A percentile compares a stretch with the other conserved stretches of the same genome.
Evolutionary conservation across 129 eudicot species (phyloP).

Genomic region (Flaveria ramosissima): DNA sequence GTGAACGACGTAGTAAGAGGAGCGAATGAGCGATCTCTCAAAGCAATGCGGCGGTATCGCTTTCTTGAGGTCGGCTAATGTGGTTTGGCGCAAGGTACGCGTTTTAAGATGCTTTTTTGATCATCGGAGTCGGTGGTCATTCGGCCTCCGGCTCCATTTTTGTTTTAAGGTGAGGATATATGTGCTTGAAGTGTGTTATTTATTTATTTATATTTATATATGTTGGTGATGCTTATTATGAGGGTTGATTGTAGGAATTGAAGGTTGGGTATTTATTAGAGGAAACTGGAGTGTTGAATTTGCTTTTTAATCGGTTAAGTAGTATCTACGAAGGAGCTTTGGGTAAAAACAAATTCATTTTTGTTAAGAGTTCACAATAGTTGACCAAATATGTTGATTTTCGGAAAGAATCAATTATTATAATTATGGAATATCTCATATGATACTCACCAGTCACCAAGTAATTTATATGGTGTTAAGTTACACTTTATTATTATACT

Average conservation of each 20-base stretch:
- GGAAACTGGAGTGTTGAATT: not conserved
- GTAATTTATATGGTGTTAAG: too few relatives aligned
- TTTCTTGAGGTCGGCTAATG: constrained; percentile 32
- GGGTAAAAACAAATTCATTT: not conserved
- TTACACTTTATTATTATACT: too few relatives aligned
- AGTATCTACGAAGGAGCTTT: too few relatives aligned
- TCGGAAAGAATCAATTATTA: too few relatives aligned
- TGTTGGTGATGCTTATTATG: too few relatives aligned
- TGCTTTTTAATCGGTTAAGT: not conserved
- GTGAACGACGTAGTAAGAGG: constrained; percentile 18
- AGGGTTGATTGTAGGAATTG: not conserved
- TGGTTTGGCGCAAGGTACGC: constrained; percentile 30
- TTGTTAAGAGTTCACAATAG: not conserved
- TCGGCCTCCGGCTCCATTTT: constrained; percentile 34
- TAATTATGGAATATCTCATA: too few relatives aligned
- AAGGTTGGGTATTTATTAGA: not conserved
- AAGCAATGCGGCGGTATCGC: constrained; percentile 32
- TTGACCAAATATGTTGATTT: not conserved
- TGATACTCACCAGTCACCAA: too few relatives aligned
- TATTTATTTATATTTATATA: too few relatives aligned
- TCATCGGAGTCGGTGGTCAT: not conserved
- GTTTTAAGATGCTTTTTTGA: not conserved
- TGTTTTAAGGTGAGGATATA: not conserved
- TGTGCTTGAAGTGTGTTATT: too few relatives aligned
- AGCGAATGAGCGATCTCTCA: constrained; percentile 19